These are phyloP conservation scores for Apiospora arundinis DNA, from an alignment of 2,329 filamentous ascomycete genomes.

Conservation along the genomic window DNA sequence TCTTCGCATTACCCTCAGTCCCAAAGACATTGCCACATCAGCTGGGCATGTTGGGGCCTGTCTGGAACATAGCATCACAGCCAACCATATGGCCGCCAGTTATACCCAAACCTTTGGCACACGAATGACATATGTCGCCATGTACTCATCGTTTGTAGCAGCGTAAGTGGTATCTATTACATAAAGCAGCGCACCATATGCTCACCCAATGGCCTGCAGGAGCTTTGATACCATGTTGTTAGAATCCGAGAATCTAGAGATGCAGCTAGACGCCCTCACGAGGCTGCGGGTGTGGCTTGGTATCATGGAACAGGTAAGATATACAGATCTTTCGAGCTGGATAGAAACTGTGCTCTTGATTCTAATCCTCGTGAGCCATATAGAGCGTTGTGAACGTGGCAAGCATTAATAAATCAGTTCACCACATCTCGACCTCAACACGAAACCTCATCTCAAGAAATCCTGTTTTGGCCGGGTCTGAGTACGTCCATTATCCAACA, in stretches of 20 bases:
- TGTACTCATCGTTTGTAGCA: constrained; percentile 18
- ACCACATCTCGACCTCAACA: constrained; percentile 16
- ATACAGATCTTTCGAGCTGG: background rate
- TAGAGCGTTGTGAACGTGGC: constrained; percentile 12
- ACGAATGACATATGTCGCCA: constrained; percentile 16
- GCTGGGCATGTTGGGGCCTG: constrained; percentile 5
- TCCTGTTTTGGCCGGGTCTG: background rate
- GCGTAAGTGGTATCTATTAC: background rate
- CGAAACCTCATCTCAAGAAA: constrained; percentile 5
- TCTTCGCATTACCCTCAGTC: background rate
- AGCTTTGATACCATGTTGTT: constrained; percentile 14
- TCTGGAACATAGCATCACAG: constrained; percentile 16
- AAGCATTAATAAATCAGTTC: constrained; percentile 8
- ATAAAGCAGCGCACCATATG: no score
- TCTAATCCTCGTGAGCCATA: background rate
- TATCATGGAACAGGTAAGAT: constrained; percentile 15
- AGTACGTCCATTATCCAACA: background rate
- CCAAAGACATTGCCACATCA: background rate
- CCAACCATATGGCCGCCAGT: constrained; percentile 9
- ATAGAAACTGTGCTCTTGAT: background rate
- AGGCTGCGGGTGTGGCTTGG: constrained; percentile 12
- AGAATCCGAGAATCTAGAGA: background rate
- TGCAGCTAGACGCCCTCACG: background rate
- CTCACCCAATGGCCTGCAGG: background rate
- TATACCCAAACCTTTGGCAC: constrained; percentile 12